Conservation (phyloP, 2,329 filamentous ascomycete genomes). For the Biscogniauxia marginata region DNA sequence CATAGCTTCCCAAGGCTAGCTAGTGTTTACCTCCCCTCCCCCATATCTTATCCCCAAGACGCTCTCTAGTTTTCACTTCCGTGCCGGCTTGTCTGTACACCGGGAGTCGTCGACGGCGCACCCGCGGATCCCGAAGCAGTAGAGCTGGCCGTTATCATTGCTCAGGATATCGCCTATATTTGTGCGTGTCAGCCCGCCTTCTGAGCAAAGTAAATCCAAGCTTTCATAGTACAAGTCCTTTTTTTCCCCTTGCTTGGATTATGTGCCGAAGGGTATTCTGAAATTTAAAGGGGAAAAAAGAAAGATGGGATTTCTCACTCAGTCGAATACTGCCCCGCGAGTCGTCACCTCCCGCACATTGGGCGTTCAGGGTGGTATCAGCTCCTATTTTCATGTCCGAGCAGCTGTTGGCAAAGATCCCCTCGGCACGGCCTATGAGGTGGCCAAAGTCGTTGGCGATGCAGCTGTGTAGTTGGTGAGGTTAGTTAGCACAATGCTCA, state of each 20-base stretch:
- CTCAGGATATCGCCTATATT: constrained; percentile 10
- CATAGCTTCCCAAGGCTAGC: too few relatives aligned
- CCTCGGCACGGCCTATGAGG: constrained; percentile 6
- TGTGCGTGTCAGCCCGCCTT: too few relatives aligned
- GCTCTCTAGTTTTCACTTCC: too few relatives aligned
- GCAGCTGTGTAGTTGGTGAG: constrained; percentile 1
- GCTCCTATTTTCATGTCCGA: background rate
- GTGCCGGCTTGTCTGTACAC: background rate
- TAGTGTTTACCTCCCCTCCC: too few relatives aligned
- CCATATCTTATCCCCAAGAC: too few relatives aligned
- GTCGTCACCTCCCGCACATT: background rate
- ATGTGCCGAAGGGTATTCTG: too few relatives aligned
- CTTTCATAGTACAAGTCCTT: too few relatives aligned
- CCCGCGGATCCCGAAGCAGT: constrained; percentile 9
- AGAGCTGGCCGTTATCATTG: constrained; percentile 9
- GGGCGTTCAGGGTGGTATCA: background rate
- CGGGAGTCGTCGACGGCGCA: background rate
- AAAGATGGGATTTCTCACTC: background rate
- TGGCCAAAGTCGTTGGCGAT: constrained; percentile 11
- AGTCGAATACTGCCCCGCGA: background rate
- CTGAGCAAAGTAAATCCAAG: too few relatives aligned
- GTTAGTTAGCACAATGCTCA: background rate
- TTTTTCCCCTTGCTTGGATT: too few relatives aligned
- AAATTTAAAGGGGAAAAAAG: background rate
- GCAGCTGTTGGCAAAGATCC: constrained; percentile 8